These are phyloP conservation scores for Saccharomycopsis synnaedendra DNA, from an alignment of 805 yeast genomes.

Conservation along the genomic window DNA sequence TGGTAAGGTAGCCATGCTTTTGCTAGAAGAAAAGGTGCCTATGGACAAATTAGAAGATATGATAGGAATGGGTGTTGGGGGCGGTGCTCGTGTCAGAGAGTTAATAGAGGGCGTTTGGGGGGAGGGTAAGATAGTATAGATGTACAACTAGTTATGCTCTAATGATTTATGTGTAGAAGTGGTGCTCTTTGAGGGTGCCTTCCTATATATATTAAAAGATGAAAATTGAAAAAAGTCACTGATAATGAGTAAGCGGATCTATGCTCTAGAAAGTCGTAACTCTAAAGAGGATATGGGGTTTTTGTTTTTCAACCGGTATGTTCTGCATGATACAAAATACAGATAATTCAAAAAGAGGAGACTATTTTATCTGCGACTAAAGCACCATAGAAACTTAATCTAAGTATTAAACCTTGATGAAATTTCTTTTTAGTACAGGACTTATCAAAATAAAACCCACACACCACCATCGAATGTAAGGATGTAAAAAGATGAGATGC, in stretches of 20 bases:
- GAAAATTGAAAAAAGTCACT: neutral
- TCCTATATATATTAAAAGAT: neutral
- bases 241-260: neutral
- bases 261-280: too few species aligned
- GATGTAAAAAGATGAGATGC: too few species aligned
- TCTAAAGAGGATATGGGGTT: too few species aligned
- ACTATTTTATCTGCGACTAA: too few species aligned
- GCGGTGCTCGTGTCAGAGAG: slow-evolving; percentile 71
- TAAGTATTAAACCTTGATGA: too few species aligned
- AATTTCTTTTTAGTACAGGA: too few species aligned
- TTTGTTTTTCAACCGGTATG: too few species aligned
- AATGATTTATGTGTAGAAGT: neutral
- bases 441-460: too few species aligned
- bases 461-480: too few species aligned
- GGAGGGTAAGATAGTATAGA: slow-evolving; percentile 52
- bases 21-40: slow-evolving; percentile 78
- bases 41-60: slow-evolving; percentile 68
- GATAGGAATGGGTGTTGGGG: slow-evolving; percentile 75
- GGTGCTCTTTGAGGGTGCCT: neutral
- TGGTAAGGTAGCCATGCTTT: slow-evolving; percentile 59
- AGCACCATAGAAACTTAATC: too few species aligned
- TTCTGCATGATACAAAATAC: too few species aligned
- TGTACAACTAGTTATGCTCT: slow-evolving; percentile 19
- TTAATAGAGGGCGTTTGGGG: slow-evolving; percentile 82
- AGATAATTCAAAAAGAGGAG: too few species aligned